Conservation (phyloP, 139 green algal species). For the Deuterostichococcus epilithicus region DNA sequence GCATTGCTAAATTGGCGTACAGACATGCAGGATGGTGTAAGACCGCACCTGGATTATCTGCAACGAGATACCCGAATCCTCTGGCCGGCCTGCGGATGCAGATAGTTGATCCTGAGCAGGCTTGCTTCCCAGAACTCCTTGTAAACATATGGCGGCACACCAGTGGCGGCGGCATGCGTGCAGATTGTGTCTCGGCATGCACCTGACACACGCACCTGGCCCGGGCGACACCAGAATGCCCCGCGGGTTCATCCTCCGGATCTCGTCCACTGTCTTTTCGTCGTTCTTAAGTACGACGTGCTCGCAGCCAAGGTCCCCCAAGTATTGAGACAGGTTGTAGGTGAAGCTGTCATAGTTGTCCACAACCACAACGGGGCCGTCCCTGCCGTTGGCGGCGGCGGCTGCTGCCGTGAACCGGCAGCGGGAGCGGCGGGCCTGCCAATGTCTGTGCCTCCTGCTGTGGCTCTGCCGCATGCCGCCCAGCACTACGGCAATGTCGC, state of each 20-base stretch:
- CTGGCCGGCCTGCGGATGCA: conserved; percentile 58
- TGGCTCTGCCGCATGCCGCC: background rate
- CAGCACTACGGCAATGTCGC: too few relatives aligned
- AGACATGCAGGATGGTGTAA: too few relatives aligned
- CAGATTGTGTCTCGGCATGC: too few relatives aligned
- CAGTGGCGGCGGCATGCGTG: too few relatives aligned
- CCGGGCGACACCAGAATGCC: conserved; percentile 94
- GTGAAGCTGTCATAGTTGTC: conserved; percentile 99
- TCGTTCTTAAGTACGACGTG: conserved; percentile 96
- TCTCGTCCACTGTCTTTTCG: conserved; percentile 87
- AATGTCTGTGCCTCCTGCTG: background rate
- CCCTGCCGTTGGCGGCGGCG: background rate
- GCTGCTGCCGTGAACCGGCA: background rate
- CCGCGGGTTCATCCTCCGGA: conserved; percentile 76
- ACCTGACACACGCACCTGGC: conserved; percentile 55
- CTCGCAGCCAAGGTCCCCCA: conserved; percentile 86
- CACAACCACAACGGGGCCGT: conserved; percentile 82
- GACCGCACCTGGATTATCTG: conserved; percentile 53
- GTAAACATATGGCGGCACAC: too few relatives aligned
- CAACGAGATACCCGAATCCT: conserved; percentile 94
- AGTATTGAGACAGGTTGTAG: conserved; percentile 97
- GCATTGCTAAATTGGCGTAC: too few relatives aligned
- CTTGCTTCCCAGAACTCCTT: too few relatives aligned
- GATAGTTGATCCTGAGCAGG: too few relatives aligned
- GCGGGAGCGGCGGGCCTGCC: background rate